Evolutionary conservation across 2,329 filamentous ascomycete genomes (phyloP).

Genomic region (Nigrospora osmanthi): DNA sequence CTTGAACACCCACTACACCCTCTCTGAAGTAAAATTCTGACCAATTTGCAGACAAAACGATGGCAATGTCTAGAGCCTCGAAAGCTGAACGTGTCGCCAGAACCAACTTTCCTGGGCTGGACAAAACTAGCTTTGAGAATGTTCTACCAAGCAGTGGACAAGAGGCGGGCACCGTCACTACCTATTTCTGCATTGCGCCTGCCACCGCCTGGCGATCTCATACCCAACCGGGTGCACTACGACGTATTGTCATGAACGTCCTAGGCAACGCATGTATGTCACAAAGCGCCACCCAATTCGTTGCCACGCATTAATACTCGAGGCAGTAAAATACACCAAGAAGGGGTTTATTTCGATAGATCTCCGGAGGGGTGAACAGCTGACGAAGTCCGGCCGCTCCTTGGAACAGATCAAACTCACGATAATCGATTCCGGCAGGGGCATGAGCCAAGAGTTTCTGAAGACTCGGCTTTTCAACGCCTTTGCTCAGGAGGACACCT

Average conservation of each 20-base stretch:
- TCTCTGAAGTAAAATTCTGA: no score
- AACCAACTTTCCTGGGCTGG: neutral
- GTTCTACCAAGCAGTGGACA: neutral
- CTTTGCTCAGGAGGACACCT: constrained; percentile 50
- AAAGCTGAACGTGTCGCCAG: neutral
- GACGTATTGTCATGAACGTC: constrained; percentile 52
- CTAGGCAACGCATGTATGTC: constrained; percentile 41
- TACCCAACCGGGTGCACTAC: constrained; percentile 41
- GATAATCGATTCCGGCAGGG: constrained; percentile 52
- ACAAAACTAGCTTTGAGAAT: neutral
- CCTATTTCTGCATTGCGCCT: constrained; percentile 41
- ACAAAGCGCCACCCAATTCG: constrained; percentile 5
- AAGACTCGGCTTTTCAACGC: constrained; percentile 49
- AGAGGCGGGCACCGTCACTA: constrained; percentile 19
- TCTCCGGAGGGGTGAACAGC: neutral
- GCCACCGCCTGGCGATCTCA: constrained; percentile 42
- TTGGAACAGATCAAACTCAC: constrained; percentile 4
- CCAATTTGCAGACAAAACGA: neutral
- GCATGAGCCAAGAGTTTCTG: constrained; percentile 52
- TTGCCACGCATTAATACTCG: neutral
- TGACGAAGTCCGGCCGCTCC: neutral
- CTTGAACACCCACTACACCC: neutral
- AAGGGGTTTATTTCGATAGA: constrained; percentile 12
- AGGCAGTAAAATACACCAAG: constrained; percentile 45
- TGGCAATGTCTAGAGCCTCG: neutral